Percentiles rank a stretch among this genome's conserved stretches.
Evolutionary conservation across 208 protist species (phyloP).

Genomic region (Blechomonas ayalai): DNA sequence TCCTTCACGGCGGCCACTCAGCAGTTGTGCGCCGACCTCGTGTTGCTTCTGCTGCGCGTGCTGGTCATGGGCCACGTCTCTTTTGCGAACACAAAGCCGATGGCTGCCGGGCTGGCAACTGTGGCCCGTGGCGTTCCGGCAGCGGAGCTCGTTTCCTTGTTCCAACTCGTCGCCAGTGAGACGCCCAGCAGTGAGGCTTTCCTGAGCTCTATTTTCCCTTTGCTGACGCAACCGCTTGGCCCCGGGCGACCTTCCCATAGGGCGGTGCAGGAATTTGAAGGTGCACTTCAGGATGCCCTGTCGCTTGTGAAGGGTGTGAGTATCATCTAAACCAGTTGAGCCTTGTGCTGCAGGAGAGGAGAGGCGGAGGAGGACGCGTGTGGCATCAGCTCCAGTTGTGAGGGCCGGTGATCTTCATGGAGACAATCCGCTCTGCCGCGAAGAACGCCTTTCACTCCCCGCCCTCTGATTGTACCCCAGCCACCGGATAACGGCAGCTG

Average conservation of each 20-base stretch:
- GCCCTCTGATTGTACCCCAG: no score
- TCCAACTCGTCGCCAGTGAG: constrained; percentile 11
- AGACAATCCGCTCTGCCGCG: no score
- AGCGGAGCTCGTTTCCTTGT: no score
- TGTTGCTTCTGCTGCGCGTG: constrained; percentile 18
- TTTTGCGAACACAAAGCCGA: constrained; percentile 15
- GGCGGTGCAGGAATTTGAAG: constrained; percentile 18
- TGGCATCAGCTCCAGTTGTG: no score
- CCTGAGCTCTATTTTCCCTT: constrained; percentile 12
- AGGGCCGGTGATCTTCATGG: no score
- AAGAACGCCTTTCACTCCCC: no score
- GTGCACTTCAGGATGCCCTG: constrained; percentile 25
- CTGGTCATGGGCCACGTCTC: constrained; percentile 16
- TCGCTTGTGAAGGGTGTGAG: constrained; percentile 21
- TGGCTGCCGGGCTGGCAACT: constrained; percentile 17
- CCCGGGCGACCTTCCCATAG: not conserved
- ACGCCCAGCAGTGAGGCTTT: constrained; percentile 8
- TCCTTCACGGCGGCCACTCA: not conserved
- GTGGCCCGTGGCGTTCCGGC: constrained; percentile 10
- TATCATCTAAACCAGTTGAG: no score
- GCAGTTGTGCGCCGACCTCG: constrained; percentile 15
- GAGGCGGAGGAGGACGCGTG: no score
- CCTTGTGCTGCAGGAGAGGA: no score
- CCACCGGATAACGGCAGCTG: no score
- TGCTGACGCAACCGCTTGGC: constrained; percentile 10